Evolutionary conservation across 2,329 filamentous ascomycete species (phyloP).

Genomic region (Sphaceloma murrayae): DNA sequence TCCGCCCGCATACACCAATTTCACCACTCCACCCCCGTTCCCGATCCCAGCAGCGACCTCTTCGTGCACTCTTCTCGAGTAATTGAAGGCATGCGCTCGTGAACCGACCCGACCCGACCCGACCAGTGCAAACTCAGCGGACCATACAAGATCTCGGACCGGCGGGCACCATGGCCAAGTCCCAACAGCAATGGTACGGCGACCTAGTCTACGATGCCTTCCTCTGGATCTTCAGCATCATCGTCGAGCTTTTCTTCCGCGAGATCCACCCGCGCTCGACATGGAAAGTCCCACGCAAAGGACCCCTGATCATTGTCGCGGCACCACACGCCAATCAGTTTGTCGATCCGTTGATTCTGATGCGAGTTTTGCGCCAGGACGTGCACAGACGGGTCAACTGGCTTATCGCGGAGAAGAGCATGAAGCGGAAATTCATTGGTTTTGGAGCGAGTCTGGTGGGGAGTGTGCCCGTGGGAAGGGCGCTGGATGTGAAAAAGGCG

Average conservation of each 20-base stretch:
- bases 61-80: not conserved
- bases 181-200: slow-evolving; percentile 3
- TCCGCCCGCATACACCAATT: slow-evolving; percentile 2
- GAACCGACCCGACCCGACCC: not conserved
- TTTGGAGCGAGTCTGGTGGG: slow-evolving; percentile 76
- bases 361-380: slow-evolving; percentile 80
- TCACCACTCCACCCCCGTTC: not conserved
- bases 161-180: not conserved
- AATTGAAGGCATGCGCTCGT: not conserved
- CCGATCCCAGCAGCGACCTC: not conserved
- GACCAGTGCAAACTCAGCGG: slow-evolving; percentile 1
- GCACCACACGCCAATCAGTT: slow-evolving; percentile 98
- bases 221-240: slow-evolving; percentile 66
- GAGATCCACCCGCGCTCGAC: slow-evolving; percentile 91
- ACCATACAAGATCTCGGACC: not conserved
- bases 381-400: slow-evolving; percentile 82
- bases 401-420: slow-evolving; percentile 90
- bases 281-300: slow-evolving; percentile 84
- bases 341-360: slow-evolving; percentile 87
- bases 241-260: slow-evolving; percentile 94
- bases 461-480: slow-evolving; percentile 83
- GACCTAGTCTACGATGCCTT: slow-evolving; percentile 56
- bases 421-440: slow-evolving; percentile 81
- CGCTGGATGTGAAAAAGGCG: slow-evolving; percentile 77
- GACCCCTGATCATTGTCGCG: slow-evolving; percentile 88